A percentile compares a stretch with the other conserved stretches of the same genome.
These are phyloP conservation scores for Lophium mytilinum DNA, from an alignment of 495 filamentous ascomycete genomes.

Conservation along the genomic window DNA sequence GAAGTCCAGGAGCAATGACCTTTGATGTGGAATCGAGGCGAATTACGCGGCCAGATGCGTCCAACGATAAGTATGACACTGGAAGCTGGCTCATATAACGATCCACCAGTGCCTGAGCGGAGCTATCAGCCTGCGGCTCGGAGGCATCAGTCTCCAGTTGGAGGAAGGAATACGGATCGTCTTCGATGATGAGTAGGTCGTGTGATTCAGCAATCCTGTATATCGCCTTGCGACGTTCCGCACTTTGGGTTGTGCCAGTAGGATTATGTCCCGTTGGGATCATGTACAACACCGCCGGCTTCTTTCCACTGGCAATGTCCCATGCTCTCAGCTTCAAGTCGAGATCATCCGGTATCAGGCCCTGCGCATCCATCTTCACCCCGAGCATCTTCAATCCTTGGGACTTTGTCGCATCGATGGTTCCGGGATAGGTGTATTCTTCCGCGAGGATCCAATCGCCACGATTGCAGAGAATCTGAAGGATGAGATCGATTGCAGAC, in stretches of 20 bases:
- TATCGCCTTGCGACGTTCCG: slow-evolving; percentile 52
- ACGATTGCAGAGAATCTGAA: slow-evolving; percentile 24
- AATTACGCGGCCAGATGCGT: slow-evolving; percentile 8
- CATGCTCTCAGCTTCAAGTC: slow-evolving; percentile 13
- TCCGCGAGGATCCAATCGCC: slow-evolving; percentile 23
- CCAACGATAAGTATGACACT: too few species aligned
- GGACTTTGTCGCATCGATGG: too few species aligned
- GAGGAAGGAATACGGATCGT: slow-evolving; percentile 61
- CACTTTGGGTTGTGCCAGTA: slow-evolving; percentile 65
- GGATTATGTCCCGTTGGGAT: slow-evolving; percentile 77
- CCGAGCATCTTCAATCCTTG: slow-evolving; percentile 20
- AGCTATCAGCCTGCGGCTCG: too few species aligned
- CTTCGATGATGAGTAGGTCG: slow-evolving; percentile 73
- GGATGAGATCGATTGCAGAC: slow-evolving; percentile 24
- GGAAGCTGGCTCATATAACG: too few species aligned
- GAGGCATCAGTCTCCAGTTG: not conserved
- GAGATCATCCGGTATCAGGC: slow-evolving; percentile 11
- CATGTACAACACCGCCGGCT: slow-evolving; percentile 27
- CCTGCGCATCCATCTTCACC: slow-evolving; percentile 10
- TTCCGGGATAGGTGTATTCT: slow-evolving; percentile 27
- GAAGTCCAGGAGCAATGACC: slow-evolving; percentile 29
- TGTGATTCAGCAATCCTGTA: slow-evolving; percentile 65
- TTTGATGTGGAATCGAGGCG: slow-evolving; percentile 33
- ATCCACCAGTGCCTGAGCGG: too few species aligned
- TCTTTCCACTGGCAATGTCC: slow-evolving; percentile 14